Evolutionary conservation across 1,284 basidiomycete species (phyloP).

Genomic region (Ceratobasidium sp.): DNA sequence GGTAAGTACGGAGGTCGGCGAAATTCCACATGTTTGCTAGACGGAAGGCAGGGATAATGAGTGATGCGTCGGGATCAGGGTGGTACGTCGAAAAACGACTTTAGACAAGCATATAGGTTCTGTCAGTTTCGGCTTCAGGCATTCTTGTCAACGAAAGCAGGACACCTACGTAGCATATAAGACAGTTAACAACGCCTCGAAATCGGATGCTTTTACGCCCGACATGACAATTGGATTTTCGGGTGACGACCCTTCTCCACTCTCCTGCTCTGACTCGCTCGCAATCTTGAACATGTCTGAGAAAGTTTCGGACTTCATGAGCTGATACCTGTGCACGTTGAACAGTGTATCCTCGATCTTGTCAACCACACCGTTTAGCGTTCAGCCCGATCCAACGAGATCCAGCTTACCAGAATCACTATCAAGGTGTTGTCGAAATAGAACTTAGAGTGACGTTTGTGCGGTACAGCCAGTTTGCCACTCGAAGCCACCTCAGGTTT

Average conservation of each 20-base stretch:
- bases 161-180: constrained; percentile 25
- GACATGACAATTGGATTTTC: constrained; percentile 12
- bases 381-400: background rate
- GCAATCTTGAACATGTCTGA: constrained; percentile 21
- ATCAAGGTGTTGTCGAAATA: constrained; percentile 6
- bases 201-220: constrained; percentile 7
- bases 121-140: too few relatives aligned
- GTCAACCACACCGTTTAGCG: too few relatives aligned
- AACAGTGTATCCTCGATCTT: constrained; percentile 24
- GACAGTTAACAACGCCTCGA: constrained; percentile 6
- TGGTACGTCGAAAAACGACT: background rate
- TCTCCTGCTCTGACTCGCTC: background rate
- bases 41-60: constrained; percentile 18
- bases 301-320: constrained; percentile 20
- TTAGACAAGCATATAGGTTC: background rate
- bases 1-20: constrained; percentile 1
- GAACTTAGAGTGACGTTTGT: constrained; percentile 10
- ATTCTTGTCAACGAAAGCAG: too few relatives aligned
- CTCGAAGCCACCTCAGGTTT: too few relatives aligned
- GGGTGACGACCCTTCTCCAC: constrained; percentile 1
- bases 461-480: too few relatives aligned
- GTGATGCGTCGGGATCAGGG: background rate
- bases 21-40: constrained; percentile 27
- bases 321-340: constrained; percentile 32
- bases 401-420: background rate